Evolutionary conservation across 148 eudicot genomes (phyloP).

Genomic region (Fagopyrum homotropicum): DNA sequence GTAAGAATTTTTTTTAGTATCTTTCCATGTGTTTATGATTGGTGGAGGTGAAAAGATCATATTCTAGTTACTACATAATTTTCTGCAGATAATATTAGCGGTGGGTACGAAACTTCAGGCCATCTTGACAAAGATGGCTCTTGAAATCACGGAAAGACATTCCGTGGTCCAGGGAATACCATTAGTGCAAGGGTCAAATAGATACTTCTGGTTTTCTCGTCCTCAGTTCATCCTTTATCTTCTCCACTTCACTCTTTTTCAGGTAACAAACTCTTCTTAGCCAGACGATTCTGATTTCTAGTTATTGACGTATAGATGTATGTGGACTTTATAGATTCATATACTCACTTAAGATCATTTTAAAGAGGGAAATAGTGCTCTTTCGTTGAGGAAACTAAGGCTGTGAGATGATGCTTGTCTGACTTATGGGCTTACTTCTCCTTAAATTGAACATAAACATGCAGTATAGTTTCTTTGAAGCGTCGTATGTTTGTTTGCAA

Average conservation of each 20-base stretch:
- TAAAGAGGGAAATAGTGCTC: background rate
- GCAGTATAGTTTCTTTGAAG: background rate
- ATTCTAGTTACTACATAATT: background rate
- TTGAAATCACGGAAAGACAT: conserved; percentile 83
- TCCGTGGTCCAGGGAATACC: conserved; percentile 95
- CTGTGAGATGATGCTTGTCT: background rate
- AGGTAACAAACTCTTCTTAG: conserved; percentile 28
- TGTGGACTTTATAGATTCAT: background rate
- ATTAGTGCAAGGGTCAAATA: conserved; percentile 80
- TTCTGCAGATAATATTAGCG: conserved; percentile 52
- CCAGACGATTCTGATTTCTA: background rate
- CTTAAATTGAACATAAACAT: background rate
- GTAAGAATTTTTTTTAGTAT: conserved; percentile 34
- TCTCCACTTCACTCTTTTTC: conserved; percentile 77
- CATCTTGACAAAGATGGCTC: conserved; percentile 77
- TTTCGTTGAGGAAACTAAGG: background rate
- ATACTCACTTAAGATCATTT: background rate
- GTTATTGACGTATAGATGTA: background rate
- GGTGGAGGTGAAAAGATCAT: background rate
- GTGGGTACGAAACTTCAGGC: conserved; percentile 92
- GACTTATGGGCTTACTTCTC: background rate
- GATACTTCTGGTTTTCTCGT: conserved; percentile 76
- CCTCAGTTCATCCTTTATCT: conserved; percentile 66
- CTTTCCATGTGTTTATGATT: background rate
- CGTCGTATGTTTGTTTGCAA: background rate